Base-by-base conservation (phyloP, 495 filamentous ascomycete genomes). In the Trichoderma asperelloides region DNA sequence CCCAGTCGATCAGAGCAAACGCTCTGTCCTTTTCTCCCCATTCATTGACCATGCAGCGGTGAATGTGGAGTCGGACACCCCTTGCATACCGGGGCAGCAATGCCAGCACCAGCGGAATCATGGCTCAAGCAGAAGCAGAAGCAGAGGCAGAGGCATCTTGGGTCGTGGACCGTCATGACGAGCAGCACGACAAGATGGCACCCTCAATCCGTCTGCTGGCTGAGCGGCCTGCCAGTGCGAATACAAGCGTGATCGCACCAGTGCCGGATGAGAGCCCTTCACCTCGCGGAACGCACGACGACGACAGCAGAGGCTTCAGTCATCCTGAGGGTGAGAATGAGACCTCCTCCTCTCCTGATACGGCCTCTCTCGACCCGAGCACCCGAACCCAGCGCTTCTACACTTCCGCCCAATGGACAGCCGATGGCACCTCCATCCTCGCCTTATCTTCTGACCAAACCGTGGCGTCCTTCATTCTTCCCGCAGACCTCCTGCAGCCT, bases 381-480 rank as follows among this genome's bases (percentile, higher is more conserved):
- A 23, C 55, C 55, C 4, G 55, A 11, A 60, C 15, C 27, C 55
- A 25, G n/a, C 55, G 55, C 23, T 77, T 77, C 73, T 78, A 74
- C 74, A 75, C 73, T 18, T 73, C 68, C 28, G 74, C 71, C 3
- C 74, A 78, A 68, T 79, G 77, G 88, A 86, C 91, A 8, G 86
- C 90, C 62, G 93, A 97, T 73, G 92, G 94, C 18, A 95, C 92
- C 12, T 86, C 85, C 8, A 77, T 97, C 62, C 73, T 98, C 71
- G 90, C 92, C n/a, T 83, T 84, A 30, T 88, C 83, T 47, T 87
- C 85, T 8, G 83, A 91, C 68, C 86, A 93, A 70, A 79, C 77
- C 62, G 80, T 96, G 51, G 81, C 85, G 64, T 85, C 87, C 15
- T 95, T 87, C 75, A 84, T 96, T 39, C 71, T 97, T 55, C 91